Base-by-base conservation (phyloP, 805 yeast species). In the Alloascoidea africana region DNA sequence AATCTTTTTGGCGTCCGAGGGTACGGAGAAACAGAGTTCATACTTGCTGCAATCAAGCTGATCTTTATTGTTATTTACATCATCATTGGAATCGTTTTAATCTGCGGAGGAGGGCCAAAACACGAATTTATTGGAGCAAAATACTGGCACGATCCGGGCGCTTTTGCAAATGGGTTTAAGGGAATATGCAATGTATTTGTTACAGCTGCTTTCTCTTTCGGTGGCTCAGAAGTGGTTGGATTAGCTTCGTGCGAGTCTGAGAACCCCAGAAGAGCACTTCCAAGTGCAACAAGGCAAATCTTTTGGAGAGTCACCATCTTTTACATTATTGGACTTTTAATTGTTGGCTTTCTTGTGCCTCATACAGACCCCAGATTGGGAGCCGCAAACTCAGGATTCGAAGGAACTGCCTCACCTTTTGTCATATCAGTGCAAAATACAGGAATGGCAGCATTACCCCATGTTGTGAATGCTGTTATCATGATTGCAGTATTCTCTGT, bases 381-480 rank as follows among this genome's bases (percentile, higher is more conserved):
- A 50, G 75, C 76, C 33, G 48, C 66, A 1, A 51, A 65, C 5
- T 63, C 68, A 30, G 60, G 58, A 16, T 73, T 73, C 45, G 68
- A 73, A 33, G 56, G 75, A 18, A 58, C 55, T 27, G 76, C 83
- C 17, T 79, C 87, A 14, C 89, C 89, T 17, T 80, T 78, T 51
- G 87, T 79, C 45, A 66, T 79, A 54, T 85, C 87, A 32, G 70
- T 78, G 40, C 60, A 65, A 18, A 59, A 65, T 39, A 80, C 72
- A 18, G 77, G 79, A 46, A 73, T 79, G 45, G 60, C 59, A 36
- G 81, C 73, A 33, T 65, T 79, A 36, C 87, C 89, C 37, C 72
- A 76, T 38, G 70, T 80, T 43, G 76, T 80, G 62, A 80, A 80
- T 52, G 83, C 74, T 15, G 84, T 79, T 33, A 77, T 80, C 46